These are phyloP conservation scores for Trichoderma lentiforme DNA, from an alignment of 2,329 filamentous ascomycete genomes.

Conservation along the genomic window DNA sequence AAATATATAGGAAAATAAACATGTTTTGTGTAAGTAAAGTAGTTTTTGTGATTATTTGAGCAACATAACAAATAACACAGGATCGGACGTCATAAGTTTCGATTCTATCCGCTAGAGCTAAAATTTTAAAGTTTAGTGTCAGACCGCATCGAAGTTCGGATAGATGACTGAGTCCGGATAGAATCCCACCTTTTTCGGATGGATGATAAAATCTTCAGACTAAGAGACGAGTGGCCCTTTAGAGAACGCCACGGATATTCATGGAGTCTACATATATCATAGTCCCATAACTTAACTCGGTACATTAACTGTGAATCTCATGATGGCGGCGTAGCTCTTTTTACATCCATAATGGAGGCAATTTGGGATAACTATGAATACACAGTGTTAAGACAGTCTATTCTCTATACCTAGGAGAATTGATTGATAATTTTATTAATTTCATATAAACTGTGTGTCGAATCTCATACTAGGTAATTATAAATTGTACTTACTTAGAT, in stretches of 20 bases:
- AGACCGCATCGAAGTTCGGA: background rate
- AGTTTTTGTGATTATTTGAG: background rate
- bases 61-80: background rate
- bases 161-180: background rate
- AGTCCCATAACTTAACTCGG: background rate
- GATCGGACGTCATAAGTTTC: background rate
- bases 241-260: background rate
- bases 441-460: too few relatives aligned
- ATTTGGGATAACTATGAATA: background rate
- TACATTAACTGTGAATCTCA: background rate
- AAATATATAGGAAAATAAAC: background rate
- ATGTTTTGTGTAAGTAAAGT: background rate
- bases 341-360: background rate
- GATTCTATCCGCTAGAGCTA: background rate
- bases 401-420: too few relatives aligned
- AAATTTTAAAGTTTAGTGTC: background rate
- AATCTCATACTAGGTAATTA: too few relatives aligned
- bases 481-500: too few relatives aligned
- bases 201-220: background rate
- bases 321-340: background rate
- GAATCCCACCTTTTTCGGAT: background rate
- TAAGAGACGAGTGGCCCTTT: background rate
- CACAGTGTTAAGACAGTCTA: background rate
- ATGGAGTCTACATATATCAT: background rate
- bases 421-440: too few relatives aligned